Evolutionary conservation across 306 rosid genomes (phyloP).

Genomic region (Malus orientalis): DNA sequence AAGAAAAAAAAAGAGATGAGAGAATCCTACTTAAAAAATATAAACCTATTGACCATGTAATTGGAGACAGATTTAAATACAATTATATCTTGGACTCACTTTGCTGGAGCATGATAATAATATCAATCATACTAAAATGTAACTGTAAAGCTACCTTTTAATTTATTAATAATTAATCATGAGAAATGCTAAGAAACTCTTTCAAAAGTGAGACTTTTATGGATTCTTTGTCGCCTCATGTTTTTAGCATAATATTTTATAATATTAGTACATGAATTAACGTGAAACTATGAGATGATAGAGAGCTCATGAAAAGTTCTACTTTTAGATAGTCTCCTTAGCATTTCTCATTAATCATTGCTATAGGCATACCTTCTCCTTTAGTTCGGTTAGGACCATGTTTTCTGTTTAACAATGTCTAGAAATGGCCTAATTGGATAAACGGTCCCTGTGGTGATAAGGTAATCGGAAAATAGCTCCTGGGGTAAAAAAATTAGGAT

Average conservation of each 20-base stretch:
- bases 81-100: background rate
- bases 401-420: background rate
- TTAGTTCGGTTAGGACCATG: background rate
- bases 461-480: too few relatives aligned
- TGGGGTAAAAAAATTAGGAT: too few relatives aligned
- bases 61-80: background rate
- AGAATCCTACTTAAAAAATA: too few relatives aligned
- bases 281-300: too few relatives aligned
- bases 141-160: background rate
- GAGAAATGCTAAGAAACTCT: too few relatives aligned
- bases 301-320: too few relatives aligned
- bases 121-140: background rate
- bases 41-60: background rate
- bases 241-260: too few relatives aligned
- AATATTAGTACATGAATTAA: too few relatives aligned
- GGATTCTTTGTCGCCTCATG: fast-evolving
- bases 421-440: too few relatives aligned
- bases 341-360: background rate
- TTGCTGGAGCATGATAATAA: background rate
- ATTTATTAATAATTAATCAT: background rate
- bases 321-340: too few relatives aligned
- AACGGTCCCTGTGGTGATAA: too few relatives aligned
- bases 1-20: fast-evolving
- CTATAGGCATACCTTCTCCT: background rate
- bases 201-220: too few relatives aligned